These are phyloP conservation scores for Colletotrichum ledebouriae DNA, from an alignment of 2,329 filamentous ascomycete genomes.

Conservation along the genomic window DNA sequence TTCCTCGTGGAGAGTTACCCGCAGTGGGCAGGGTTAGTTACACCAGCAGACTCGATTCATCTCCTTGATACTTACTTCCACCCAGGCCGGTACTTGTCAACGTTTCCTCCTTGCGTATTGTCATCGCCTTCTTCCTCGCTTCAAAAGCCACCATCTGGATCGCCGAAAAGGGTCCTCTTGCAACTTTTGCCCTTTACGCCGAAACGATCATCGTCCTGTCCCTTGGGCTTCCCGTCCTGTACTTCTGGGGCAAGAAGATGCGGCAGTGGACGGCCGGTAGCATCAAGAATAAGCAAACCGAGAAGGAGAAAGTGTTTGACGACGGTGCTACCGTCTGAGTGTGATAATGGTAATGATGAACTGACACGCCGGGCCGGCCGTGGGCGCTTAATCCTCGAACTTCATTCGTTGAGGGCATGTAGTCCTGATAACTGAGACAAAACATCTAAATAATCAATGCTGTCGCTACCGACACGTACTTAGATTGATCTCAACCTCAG, in stretches of 20 bases:
- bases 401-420: background rate
- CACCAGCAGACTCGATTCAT: fast-evolving
- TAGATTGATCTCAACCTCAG: too few relatives aligned
- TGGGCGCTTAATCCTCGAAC: background rate
- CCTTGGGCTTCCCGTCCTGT: conserved; percentile 49
- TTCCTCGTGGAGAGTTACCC: conserved; percentile 53
- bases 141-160: conserved; percentile 49
- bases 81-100: conserved; percentile 51
- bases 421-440: conserved; percentile 5
- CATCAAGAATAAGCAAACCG: conserved; percentile 38
- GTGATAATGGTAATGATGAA: conserved; percentile 5
- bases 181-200: conserved; percentile 49
- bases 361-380: background rate
- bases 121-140: conserved; percentile 49
- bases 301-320: conserved; percentile 32
- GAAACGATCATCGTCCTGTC: conserved; percentile 50
- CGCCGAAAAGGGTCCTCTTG: conserved; percentile 46
- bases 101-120: conserved; percentile 49
- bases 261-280: conserved; percentile 49
- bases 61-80: background rate
- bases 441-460: conserved; percentile 14
- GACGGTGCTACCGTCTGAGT: conserved; percentile 26
- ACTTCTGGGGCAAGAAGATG: conserved; percentile 43
- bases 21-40: conserved; percentile 35
- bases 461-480: conserved; percentile 4